Conservation (phyloP, 2,329 filamentous ascomycete species). For the Mycosphaerella arachidis region DNA sequence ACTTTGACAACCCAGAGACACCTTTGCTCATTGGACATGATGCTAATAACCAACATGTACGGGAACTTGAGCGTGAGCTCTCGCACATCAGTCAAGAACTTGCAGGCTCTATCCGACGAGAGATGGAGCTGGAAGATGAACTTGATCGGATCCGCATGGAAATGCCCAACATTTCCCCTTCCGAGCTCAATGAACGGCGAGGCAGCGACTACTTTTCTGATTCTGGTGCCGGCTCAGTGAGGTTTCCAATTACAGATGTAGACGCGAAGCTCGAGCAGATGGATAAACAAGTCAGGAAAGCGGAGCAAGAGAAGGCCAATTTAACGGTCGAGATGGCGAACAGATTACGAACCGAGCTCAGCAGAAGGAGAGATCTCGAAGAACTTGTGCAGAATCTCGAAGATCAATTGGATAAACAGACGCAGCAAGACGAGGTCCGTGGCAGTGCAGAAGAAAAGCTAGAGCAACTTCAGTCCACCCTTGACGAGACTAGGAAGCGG, state of each 20-base stretch:
- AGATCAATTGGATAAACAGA: slow-evolving; percentile 64
- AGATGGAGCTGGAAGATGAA: slow-evolving; percentile 94
- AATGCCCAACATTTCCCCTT: slow-evolving; percentile 48
- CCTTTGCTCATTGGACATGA: slow-evolving; percentile 39
- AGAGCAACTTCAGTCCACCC: slow-evolving; percentile 70
- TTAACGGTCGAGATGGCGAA: slow-evolving; percentile 78
- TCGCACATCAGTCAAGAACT: slow-evolving; percentile 90
- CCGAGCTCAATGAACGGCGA: slow-evolving; percentile 58
- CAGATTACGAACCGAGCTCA: slow-evolving; percentile 82
- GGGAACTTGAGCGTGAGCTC: slow-evolving; percentile 91
- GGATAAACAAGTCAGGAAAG: slow-evolving; percentile 73
- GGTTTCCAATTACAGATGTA: slow-evolving; percentile 62
- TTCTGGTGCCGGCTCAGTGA: slow-evolving; percentile 80
- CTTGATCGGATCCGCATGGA: slow-evolving; percentile 85
- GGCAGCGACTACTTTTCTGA: slow-evolving; percentile 99
- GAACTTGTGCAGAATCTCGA: slow-evolving; percentile 78
- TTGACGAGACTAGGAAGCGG: slow-evolving; percentile 78
- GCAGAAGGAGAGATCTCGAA: slow-evolving; percentile 70
- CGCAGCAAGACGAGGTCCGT: slow-evolving; percentile 29
- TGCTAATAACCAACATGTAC: slow-evolving; percentile 57
- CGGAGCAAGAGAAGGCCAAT: slow-evolving; percentile 87
- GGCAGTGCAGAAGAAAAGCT: slow-evolving; percentile 54
- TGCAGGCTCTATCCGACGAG: slow-evolving; percentile 84
- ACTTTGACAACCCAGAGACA: slow-evolving; percentile 46
- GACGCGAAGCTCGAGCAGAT: slow-evolving; percentile 63